phyloP scores from a whole-genome alignment of 1,139 yeast species.

The Taphrina pruni region DNA sequence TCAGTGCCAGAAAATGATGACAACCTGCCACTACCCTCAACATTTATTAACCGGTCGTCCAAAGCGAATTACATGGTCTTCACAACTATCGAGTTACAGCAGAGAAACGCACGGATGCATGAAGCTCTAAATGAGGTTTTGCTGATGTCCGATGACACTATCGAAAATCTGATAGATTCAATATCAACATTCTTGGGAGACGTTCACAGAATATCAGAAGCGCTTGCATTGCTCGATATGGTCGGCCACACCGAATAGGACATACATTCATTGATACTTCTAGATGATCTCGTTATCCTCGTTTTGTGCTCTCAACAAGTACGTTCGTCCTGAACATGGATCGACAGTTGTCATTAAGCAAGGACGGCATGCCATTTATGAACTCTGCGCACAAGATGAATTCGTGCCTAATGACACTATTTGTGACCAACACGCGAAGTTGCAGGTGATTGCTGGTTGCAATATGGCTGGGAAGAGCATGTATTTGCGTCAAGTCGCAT shows the following conservation, averaged over 20 bases:
- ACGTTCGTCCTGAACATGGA: slow-evolving; percentile 53
- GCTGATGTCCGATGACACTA: slow-evolving; percentile 55
- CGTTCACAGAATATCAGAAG: slow-evolving; percentile 57
- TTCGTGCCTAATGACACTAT: slow-evolving; percentile 75
- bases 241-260: slow-evolving; percentile 48
- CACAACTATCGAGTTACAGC: slow-evolving; percentile 56
- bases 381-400: slow-evolving; percentile 53
- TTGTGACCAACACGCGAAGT: slow-evolving; percentile 56
- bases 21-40: slow-evolving; percentile 49
- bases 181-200: slow-evolving; percentile 51
- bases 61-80: slow-evolving; percentile 54
- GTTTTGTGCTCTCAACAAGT: neutral
- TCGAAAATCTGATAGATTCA: slow-evolving; percentile 50
- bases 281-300: slow-evolving; percentile 46
- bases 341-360: slow-evolving; percentile 51
- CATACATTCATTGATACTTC: slow-evolving; percentile 44
- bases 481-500: slow-evolving; percentile 67
- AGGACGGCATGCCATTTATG: slow-evolving; percentile 83
- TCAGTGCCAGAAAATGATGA: slow-evolving; percentile 47
- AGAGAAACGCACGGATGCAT: slow-evolving; percentile 55
- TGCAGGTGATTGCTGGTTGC: slow-evolving; percentile 72
- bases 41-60: slow-evolving; percentile 53
- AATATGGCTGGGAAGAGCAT: slow-evolving; percentile 81
- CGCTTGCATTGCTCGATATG: slow-evolving; percentile 56
- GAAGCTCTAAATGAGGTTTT: slow-evolving; percentile 56